Base-by-base conservation (phyloP, 169 alveolate species). In the Cryptosporidium parvum region DNA sequence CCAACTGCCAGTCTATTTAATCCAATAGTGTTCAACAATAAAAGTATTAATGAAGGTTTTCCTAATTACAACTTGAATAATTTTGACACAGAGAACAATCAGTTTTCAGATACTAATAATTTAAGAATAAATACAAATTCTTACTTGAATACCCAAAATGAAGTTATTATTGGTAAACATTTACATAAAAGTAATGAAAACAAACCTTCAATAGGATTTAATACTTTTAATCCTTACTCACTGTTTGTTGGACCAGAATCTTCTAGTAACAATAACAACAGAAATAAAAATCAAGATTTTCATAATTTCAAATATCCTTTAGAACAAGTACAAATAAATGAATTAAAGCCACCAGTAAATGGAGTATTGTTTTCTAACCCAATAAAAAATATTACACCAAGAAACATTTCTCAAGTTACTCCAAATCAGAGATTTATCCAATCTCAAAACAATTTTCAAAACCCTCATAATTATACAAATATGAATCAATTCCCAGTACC, bases 1-100 rank as follows among this genome's bases (percentile, higher is more conserved):
- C 86, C 86, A 9, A 73, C 86, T 10, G 59, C 72, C 3, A 73
- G 61, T 3, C 31, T 73, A 31, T 73, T 73, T 37, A 35, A 59
- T 39, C 68, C 53, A 29, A 51, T 29, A 12, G 6, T 14, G 7
- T 45, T 44, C 7, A 37, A 29, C 7, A 69, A 69, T 45, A 37
- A 5, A 16, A 48, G 16, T 23, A 10, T 35, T 31, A 65, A 37
- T 29, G 51, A 33, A 3, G 33, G 72, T 35, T 65, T 35, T 10
- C 72, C 72, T 21, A 65, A 33, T 37, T 65, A 65, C 72, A n/a
- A 29, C 9, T 35, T 31, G 44, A 37, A 5, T 14, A 31, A n/a
- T n/a, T n/a, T 8, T 18, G 72, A 65, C 4, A 2, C 23, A n/a
- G 72, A 65, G 2, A 65, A 37, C 26, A 5, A 31, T n/a, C 51